These are phyloP conservation scores for Russula earlei DNA, from an alignment of 768 basidiomycete genomes.

Conservation along the genomic window DNA sequence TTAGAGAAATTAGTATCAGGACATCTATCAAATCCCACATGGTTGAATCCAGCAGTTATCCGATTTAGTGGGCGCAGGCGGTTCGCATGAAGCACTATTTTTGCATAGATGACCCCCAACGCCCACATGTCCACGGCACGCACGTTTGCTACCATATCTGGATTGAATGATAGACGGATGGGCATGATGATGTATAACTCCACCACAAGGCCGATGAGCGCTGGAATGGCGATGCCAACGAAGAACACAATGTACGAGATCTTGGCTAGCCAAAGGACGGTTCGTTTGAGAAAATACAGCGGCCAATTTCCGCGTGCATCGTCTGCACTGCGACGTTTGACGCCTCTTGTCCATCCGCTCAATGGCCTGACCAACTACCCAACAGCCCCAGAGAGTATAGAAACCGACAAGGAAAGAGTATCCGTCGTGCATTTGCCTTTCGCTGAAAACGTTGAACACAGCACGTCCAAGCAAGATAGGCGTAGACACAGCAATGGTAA, in stretches of 20 bases:
- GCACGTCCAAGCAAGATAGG: conserved; percentile 73
- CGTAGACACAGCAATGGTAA: conserved; percentile 49
- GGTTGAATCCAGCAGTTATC: conserved; percentile 45
- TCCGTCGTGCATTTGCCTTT: conserved; percentile 71
- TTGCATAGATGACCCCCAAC: conserved; percentile 65
- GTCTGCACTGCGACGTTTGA: conserved; percentile 47
- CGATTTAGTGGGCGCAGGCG: conserved; percentile 35
- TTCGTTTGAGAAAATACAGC: conserved; percentile 59
- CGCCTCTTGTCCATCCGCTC: conserved; percentile 64
- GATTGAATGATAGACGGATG: conserved; percentile 51
- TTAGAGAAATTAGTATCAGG: conserved; percentile 12
- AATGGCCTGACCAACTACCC: conserved; percentile 50
- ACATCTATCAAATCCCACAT: conserved; percentile 33
- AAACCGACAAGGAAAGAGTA: conserved; percentile 80
- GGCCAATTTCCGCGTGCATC: conserved; percentile 53
- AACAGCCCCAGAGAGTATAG: conserved; percentile 71
- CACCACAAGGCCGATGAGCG: conserved; percentile 60
- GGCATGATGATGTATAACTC: conserved; percentile 78
- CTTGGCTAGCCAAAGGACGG: conserved; percentile 56
- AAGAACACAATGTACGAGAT: conserved; percentile 59
- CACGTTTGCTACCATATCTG: conserved; percentile 50
- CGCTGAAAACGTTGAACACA: conserved; percentile 53
- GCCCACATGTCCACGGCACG: conserved; percentile 81
- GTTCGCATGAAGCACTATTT: conserved; percentile 55
- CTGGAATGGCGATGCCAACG: conserved; percentile 68